A percentile compares a stretch with the other conserved stretches of the same genome.
phyloP scores from a whole-genome alignment of 805 yeast genomes.

The Myxozyma mucilagina region DNA sequence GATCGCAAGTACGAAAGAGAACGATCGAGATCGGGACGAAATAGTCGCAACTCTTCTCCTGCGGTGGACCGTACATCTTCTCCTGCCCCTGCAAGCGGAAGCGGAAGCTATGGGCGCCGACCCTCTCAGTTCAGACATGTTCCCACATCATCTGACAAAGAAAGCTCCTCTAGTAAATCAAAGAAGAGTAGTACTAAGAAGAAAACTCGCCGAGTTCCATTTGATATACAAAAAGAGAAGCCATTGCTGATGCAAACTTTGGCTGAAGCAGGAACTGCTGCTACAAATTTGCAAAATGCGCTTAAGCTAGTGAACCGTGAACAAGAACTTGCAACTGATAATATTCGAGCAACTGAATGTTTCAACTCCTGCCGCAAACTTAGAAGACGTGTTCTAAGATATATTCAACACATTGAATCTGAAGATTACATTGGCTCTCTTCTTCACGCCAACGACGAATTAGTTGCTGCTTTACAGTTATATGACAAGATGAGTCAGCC shows the following conservation, averaged over 20 bases:
- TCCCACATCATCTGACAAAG: background rate
- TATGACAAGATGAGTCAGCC: constrained; percentile 61
- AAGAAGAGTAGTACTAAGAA: background rate
- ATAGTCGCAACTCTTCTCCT: constrained; percentile 2
- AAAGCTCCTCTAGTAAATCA: background rate
- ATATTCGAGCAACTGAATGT: constrained; percentile 57
- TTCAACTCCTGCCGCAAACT: constrained; percentile 75
- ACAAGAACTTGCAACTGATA: constrained; percentile 59
- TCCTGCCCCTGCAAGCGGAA: background rate
- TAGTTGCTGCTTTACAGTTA: constrained; percentile 67
- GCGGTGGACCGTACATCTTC: background rate
- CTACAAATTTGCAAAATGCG: constrained; percentile 68
- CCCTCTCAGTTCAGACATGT: background rate
- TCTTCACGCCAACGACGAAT: constrained; percentile 85
- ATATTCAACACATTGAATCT: constrained; percentile 77
- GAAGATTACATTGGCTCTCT: constrained; percentile 88
- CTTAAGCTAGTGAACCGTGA: constrained; percentile 49
- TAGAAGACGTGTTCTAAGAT: constrained; percentile 75
- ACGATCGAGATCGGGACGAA: background rate
- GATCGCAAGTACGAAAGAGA: background rate
- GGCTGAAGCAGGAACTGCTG: constrained; percentile 72
- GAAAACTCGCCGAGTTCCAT: constrained; percentile 2
- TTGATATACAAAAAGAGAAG: constrained; percentile 58
- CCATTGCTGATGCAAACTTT: constrained; percentile 68
- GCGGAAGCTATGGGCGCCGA: background rate